Base-by-base conservation (phyloP, 202 grass and related monocot genomes). In the Panicum virgatum region DNA sequence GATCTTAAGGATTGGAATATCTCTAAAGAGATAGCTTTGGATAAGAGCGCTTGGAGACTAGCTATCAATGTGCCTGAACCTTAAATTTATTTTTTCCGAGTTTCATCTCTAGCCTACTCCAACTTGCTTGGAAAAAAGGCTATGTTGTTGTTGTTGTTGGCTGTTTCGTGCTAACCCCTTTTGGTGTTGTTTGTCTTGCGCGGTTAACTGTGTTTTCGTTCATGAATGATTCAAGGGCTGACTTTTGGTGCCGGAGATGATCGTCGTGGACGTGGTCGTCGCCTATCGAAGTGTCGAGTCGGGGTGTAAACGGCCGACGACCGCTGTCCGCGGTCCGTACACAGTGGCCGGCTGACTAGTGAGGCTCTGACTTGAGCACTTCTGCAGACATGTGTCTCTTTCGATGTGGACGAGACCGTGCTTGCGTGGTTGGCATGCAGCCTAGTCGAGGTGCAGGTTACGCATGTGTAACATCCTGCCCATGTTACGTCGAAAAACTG, bases 211-310 rank as follows among this genome's bases (percentile, higher is more conserved):
- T 66, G 13, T 78, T 86, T 62, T 29, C 46, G 74, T 62, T 29
- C 46, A 79, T 60, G 73, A 86, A 75, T 6, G 45, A 48, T 90
- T 87, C 75, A 75, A 86, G 52, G 52, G 68, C 63, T 90, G 79
- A 90, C 83, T 74, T 86, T 72, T 62, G 12, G 12, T 12, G 7
- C 20, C 12, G 48, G 34, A 10, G 66, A 5, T 6, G 50, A 5
- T 1, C 30, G 68, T 82, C 30, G 18, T 73, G 66, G 73, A 85
- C 66, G 38, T 19, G 53, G 79, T 81, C 79, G 79, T 81, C 79
- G 26, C 18, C 40, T 62, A 57, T 45, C 80, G 52, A 37, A 39
- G 62, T 48, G 69, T 88, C 77, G 43, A 78, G 32, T 76, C 70
- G 4, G 22, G 9, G 53, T 39, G 77, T 51, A 65, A 69, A 57